Evolutionary conservation across 371 early-diverging fungal species (phyloP).

Genomic region (Dinochytrium kinnereticum): DNA sequence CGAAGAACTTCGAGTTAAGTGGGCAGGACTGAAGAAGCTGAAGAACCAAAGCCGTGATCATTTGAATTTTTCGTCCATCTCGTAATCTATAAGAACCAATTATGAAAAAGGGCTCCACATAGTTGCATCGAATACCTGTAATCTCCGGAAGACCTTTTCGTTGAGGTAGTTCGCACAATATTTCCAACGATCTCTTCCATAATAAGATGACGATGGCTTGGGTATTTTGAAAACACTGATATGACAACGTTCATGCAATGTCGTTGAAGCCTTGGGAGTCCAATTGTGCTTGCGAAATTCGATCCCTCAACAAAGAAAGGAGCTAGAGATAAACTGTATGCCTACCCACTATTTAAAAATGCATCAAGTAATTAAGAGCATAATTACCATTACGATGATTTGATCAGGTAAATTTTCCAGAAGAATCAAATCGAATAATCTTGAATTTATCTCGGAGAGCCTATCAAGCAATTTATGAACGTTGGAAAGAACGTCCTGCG

Average conservation of each 20-base stretch:
- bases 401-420: slow-evolving; percentile 1
- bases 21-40: slow-evolving; percentile 78
- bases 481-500: neutral
- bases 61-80: slow-evolving; percentile 74
- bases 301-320: slow-evolving; percentile 34
- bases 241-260: slow-evolving; percentile 31
- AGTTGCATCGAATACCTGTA: slow-evolving; percentile 59
- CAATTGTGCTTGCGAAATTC: slow-evolving; percentile 14
- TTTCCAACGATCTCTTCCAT: slow-evolving; percentile 82
- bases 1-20: neutral
- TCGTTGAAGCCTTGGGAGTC: slow-evolving; percentile 35
- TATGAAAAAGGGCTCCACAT: slow-evolving; percentile 9
- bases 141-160: slow-evolving; percentile 32
- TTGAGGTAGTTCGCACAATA: slow-evolving; percentile 61
- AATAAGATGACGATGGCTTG: slow-evolving; percentile 76
- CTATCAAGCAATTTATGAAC: neutral
- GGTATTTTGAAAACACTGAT: slow-evolving; percentile 64
- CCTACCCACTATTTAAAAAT: slow-evolving; percentile 3
- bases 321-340: slow-evolving; percentile 19
- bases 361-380: neutral
- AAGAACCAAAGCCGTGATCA: slow-evolving; percentile 79
- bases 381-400: slow-evolving; percentile 5
- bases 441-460: neutral
- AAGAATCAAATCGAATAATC: neutral
- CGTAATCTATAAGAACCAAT: slow-evolving; percentile 50